A percentile compares a stretch with the other conserved stretches of the same genome.
Conservation (phyloP, 306 rosid species). For the Hippophae gyantsensis region DNA sequence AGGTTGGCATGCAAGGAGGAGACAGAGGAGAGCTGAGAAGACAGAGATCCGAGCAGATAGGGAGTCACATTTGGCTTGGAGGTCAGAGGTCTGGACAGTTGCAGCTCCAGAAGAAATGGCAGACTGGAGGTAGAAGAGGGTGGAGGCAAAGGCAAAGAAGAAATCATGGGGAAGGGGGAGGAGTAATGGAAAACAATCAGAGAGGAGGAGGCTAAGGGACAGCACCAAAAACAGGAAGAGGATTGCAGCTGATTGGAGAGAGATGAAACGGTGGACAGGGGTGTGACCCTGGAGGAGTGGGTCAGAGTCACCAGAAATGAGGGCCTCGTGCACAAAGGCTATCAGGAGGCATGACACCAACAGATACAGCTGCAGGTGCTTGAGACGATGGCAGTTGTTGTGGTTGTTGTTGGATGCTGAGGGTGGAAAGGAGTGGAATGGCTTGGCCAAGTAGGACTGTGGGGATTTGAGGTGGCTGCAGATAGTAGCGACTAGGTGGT, state of each 20-base stretch:
- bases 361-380: slow-evolving; percentile 49
- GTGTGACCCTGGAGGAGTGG: slow-evolving; percentile 70
- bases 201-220: slow-evolving; percentile 47
- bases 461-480: slow-evolving; percentile 57
- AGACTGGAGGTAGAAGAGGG: slow-evolving; percentile 56
- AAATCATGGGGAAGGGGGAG: slow-evolving; percentile 57
- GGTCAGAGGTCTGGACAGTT: slow-evolving; percentile 54
- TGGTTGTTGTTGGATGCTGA: slow-evolving; percentile 24
- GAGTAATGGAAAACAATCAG: slow-evolving; percentile 36
- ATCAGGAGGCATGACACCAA: slow-evolving; percentile 34
- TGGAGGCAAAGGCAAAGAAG: slow-evolving; percentile 51
- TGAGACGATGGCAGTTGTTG: slow-evolving; percentile 18
- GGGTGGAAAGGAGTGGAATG: slow-evolving; percentile 59
- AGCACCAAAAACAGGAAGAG: slow-evolving; percentile 52
- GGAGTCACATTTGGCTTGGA: slow-evolving; percentile 71
- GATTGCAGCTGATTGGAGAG: slow-evolving; percentile 67
- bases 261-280: slow-evolving; percentile 65
- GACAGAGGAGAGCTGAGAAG: slow-evolving; percentile 35
- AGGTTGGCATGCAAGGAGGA: slow-evolving; percentile 48
- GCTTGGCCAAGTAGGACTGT: slow-evolving; percentile 57
- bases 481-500: slow-evolving; percentile 50
- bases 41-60: slow-evolving; percentile 45
- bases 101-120: slow-evolving; percentile 41
- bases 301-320: slow-evolving; percentile 50
- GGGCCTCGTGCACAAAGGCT: slow-evolving; percentile 44